Evolutionary conservation across 2,329 filamentous ascomycete genomes (phyloP).

Genomic region (Rhinocladiella mackenziei): DNA sequence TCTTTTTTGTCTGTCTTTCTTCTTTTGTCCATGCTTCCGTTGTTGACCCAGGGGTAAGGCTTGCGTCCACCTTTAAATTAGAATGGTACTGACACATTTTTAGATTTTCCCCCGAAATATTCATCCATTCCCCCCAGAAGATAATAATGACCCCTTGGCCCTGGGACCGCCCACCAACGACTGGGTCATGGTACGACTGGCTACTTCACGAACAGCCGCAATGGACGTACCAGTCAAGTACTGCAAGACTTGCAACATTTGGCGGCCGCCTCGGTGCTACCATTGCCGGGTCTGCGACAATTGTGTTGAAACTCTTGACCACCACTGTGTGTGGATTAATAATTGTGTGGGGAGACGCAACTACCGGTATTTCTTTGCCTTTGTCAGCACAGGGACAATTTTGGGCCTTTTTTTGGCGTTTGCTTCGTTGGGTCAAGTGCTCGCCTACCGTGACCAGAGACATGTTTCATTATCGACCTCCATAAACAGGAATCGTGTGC

Average conservation of each 20-base stretch:
- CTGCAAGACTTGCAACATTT: slow-evolving; percentile 95
- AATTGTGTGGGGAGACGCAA: slow-evolving; percentile 96
- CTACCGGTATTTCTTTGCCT: slow-evolving; percentile 96
- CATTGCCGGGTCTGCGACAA: slow-evolving; percentile 97
- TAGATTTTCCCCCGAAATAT: slow-evolving; percentile 90
- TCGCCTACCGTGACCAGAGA: slow-evolving; percentile 64
- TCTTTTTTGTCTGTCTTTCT: slow-evolving; percentile 86
- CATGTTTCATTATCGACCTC: slow-evolving; percentile 63
- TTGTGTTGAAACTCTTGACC: slow-evolving; percentile 94
- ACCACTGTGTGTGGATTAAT: slow-evolving; percentile 98
- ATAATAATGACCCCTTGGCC: slow-evolving; percentile 74
- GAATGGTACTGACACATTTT: slow-evolving; percentile 12
- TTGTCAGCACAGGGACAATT: slow-evolving; percentile 74
- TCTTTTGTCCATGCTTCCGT: slow-evolving; percentile 91
- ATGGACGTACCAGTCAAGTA: slow-evolving; percentile 99
- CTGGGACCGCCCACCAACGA: slow-evolving; percentile 83
- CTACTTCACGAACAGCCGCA: slow-evolving; percentile 68
- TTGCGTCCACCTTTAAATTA: background rate
- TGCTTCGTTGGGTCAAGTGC: slow-evolving; percentile 73
- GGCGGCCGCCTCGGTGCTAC: slow-evolving; percentile 91
- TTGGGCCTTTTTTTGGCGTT: slow-evolving; percentile 72
- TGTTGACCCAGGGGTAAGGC: slow-evolving; percentile 82
- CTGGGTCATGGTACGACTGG: slow-evolving; percentile 86
- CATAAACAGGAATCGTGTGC: slow-evolving; percentile 67
- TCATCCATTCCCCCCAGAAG: slow-evolving; percentile 75